Evolutionary conservation across 495 filamentous ascomycete species (phyloP).

Genomic region (Neurospora africana): DNA sequence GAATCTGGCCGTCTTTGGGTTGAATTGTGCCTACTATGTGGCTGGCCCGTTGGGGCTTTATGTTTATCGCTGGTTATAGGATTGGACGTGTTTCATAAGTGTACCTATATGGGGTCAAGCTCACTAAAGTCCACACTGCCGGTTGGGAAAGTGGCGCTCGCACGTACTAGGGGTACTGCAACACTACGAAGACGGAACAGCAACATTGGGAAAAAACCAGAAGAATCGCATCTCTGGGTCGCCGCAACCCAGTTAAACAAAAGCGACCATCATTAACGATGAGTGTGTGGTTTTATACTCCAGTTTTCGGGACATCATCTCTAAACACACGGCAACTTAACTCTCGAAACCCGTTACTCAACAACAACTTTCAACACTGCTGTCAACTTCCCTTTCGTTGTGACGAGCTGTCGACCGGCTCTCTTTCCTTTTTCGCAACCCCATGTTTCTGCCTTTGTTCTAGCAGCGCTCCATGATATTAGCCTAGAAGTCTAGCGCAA

Average conservation of each 20-base stretch:
- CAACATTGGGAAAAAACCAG: neutral
- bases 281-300: neutral
- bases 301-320: neutral
- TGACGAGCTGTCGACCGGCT: neutral
- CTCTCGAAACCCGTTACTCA: neutral
- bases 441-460: neutral
- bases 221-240: neutral
- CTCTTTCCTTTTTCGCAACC: neutral
- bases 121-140: neutral
- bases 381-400: neutral
- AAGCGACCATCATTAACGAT: neutral
- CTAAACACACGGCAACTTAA: neutral
- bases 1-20: neutral
- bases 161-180: neutral
- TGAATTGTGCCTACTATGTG: neutral
- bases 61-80: neutral
- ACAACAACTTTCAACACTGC: neutral
- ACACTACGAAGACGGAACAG: neutral
- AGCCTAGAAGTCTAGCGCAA: neutral
- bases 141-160: neutral
- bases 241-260: neutral
- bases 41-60: neutral
- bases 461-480: neutral
- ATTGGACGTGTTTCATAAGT: neutral
- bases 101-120: neutral